Conservation (phyloP, 2,329 filamentous ascomycete species). For the Fusarium sp. region DNA sequence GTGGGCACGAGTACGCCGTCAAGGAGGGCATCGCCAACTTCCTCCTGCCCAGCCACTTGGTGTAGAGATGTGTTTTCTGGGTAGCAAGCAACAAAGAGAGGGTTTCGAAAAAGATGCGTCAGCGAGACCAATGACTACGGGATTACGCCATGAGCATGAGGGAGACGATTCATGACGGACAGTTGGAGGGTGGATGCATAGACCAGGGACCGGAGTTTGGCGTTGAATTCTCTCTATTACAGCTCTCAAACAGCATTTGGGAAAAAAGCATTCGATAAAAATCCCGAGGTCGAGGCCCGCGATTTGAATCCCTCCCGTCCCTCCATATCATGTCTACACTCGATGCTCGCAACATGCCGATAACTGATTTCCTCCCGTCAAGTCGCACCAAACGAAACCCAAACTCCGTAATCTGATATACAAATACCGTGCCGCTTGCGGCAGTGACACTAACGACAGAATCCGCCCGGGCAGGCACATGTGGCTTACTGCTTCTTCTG, state of each 20-base stretch:
- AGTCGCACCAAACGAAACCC: conserved; percentile 42
- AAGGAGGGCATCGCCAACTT: conserved; percentile 99
- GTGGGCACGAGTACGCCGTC: conserved; percentile 92
- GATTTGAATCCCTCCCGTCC: conserved; percentile 13
- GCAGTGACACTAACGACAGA: conserved; percentile 24
- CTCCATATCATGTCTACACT: conserved; percentile 34
- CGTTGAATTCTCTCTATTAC: conserved; percentile 36
- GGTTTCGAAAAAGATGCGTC: background rate
- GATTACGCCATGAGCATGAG: background rate
- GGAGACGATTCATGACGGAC: conserved; percentile 3
- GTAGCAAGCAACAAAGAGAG: background rate
- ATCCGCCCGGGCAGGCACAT: conserved; percentile 14
- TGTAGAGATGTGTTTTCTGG: conserved; percentile 52
- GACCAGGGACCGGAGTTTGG: conserved; percentile 38
- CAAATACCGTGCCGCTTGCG: conserved; percentile 28
- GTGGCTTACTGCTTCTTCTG: conserved; percentile 76
- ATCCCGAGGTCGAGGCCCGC: conserved; percentile 12
- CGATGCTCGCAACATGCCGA: conserved; percentile 35
- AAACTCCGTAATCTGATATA: conserved; percentile 48
- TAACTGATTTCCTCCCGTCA: conserved; percentile 37
- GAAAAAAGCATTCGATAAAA: conserved; percentile 30
- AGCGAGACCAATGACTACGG: background rate
- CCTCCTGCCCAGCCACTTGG: conserved; percentile 90
- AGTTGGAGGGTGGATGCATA: background rate
- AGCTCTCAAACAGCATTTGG: conserved; percentile 22